Conservation (phyloP, 768 basidiomycete species). For the Chalciporus sphaerocephalus region DNA sequence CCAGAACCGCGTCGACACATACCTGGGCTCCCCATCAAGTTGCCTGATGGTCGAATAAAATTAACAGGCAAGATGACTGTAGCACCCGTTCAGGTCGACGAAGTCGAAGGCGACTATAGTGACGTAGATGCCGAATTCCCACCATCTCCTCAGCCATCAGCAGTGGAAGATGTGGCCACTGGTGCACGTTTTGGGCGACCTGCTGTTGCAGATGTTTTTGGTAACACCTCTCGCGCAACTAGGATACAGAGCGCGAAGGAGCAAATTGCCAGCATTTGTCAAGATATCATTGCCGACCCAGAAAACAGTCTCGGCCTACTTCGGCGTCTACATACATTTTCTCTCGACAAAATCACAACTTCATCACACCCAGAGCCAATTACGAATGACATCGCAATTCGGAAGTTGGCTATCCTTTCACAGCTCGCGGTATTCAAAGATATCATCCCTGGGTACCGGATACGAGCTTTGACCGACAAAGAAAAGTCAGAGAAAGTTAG, state of each 20-base stretch:
- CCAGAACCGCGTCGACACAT: conserved; percentile 47
- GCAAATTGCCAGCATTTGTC: conserved; percentile 89
- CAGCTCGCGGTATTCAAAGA: conserved; percentile 95
- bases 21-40: conserved; percentile 78
- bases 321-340: conserved; percentile 84
- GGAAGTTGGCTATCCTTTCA: conserved; percentile 84
- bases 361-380: conserved; percentile 67
- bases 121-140: conserved; percentile 36
- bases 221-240: conserved; percentile 57
- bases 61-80: conserved; percentile 40
- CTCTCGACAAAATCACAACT: conserved; percentile 68
- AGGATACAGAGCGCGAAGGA: conserved; percentile 81
- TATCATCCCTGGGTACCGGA: conserved; percentile 92
- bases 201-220: conserved; percentile 69
- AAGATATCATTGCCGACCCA: conserved; percentile 91
- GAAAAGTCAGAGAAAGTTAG: conserved; percentile 93
- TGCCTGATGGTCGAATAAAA: conserved; percentile 74
- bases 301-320: conserved; percentile 90
- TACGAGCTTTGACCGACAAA: conserved; percentile 83
- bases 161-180: conserved; percentile 69
- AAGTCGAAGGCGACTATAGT: conserved; percentile 29
- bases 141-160: conserved; percentile 22
- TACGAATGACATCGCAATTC: conserved; percentile 73
- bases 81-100: conserved; percentile 19
- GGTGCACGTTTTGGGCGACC: conserved; percentile 86